Evolutionary conservation across 1,284 basidiomycete genomes (phyloP).

Genomic region (Porogramme epimiltina): DNA sequence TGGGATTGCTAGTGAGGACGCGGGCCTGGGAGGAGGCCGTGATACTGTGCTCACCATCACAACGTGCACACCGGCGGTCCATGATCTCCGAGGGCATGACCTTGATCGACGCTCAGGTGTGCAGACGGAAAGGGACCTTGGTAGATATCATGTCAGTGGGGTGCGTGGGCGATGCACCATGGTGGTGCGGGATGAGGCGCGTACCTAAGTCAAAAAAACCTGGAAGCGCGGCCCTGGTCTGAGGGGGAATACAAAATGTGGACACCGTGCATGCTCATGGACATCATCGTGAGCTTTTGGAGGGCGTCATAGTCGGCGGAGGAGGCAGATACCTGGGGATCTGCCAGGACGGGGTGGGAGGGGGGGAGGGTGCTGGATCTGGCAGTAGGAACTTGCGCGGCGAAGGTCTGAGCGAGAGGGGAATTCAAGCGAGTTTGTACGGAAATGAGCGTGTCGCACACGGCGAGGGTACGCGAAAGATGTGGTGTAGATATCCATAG

Average conservation of each 20-base stretch:
- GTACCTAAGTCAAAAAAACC: slow-evolving; percentile 84
- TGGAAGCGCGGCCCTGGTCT: slow-evolving; percentile 74
- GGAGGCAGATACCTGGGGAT: slow-evolving; percentile 35
- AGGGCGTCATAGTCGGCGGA: slow-evolving; percentile 70
- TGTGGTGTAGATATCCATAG: slow-evolving; percentile 92
- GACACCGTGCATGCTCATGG: slow-evolving; percentile 80
- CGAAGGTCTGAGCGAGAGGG: slow-evolving; percentile 42
- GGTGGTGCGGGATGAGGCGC: slow-evolving; percentile 20
- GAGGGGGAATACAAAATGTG: slow-evolving; percentile 79
- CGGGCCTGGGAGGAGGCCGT: too few relatives aligned
- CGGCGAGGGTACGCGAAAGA: slow-evolving; percentile 87
- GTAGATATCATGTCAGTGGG: slow-evolving; percentile 3
- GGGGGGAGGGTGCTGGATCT: slow-evolving; percentile 40
- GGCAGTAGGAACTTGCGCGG: slow-evolving; percentile 46
- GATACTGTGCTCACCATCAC: too few relatives aligned
- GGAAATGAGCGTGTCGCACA: slow-evolving; percentile 65
- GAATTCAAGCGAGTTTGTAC: slow-evolving; percentile 66
- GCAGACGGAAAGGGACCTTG: slow-evolving; percentile 3
- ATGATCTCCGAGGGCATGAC: slow-evolving; percentile 92
- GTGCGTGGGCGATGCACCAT: not conserved
- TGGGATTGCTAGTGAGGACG: too few relatives aligned
- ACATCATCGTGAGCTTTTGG: slow-evolving; percentile 80
- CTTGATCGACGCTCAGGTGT: slow-evolving; percentile 86
- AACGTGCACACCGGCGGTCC: too few relatives aligned
- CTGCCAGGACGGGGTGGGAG: slow-evolving; percentile 35